Percentiles rank a stretch among this genome's conserved stretches.
phyloP scores from a whole-genome alignment of 2,329 filamentous ascomycete genomes.

The Pestalotiopsis sp. region DNA sequence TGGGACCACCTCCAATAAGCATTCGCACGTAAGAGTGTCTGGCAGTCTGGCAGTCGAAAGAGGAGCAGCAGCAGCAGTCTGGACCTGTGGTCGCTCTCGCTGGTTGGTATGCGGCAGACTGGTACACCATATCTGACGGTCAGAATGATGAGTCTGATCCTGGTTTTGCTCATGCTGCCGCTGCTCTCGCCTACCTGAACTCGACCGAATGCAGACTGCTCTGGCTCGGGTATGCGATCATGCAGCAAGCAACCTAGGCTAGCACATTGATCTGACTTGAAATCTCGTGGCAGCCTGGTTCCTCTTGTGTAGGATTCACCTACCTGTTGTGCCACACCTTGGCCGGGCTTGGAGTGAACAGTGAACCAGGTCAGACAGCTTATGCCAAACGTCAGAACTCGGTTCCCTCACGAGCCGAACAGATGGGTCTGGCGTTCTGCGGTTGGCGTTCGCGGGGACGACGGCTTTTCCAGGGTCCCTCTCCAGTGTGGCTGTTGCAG shows the following conservation, averaged over 20 bases:
- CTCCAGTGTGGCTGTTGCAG: no score
- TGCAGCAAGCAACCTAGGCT: not conserved
- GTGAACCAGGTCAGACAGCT: not conserved
- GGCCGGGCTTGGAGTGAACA: not conserved
- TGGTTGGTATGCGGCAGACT: no score
- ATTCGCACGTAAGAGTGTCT: constrained; percentile 1
- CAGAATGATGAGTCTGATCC: not conserved
- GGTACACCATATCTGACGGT: not conserved
- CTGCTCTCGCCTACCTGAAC: not conserved
- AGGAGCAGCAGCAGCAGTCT: not conserved
- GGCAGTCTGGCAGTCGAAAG: not conserved
- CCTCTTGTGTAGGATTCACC: not conserved
- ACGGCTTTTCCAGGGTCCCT: no score
- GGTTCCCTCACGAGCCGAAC: no score
- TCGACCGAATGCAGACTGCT: not conserved
- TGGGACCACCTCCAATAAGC: not conserved
- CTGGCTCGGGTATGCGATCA: not conserved
- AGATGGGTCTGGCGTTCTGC: no score
- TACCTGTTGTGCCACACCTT: not conserved
- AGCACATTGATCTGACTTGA: constrained; percentile 1
- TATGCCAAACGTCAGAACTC: no score
- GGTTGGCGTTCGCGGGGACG: no score
- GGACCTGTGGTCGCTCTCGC: not conserved
- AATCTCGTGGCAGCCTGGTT: constrained; percentile 6
- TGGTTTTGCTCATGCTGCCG: no score